Base-by-base conservation (phyloP, 1,284 basidiomycete species). In the Wallemia mellicola region DNA sequence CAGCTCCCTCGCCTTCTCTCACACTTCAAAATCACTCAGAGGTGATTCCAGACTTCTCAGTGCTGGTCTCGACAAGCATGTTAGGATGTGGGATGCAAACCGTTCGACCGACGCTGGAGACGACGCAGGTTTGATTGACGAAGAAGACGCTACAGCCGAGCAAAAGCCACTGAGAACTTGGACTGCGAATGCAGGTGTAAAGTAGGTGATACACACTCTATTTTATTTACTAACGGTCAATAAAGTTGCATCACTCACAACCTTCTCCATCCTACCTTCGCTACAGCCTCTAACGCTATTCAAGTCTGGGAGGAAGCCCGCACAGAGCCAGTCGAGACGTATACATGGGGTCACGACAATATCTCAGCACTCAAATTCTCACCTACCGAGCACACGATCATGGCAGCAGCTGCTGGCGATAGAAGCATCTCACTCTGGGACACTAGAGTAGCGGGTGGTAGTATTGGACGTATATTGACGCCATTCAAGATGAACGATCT, bases 281-380 rank as follows among this genome's bases (percentile, higher is more conserved):
- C 89, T 0, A 94, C 92, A 0, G 89, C 88, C 1, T 92, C 88
- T 1, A 87, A 83, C 65, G 76, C 79, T 26, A 89, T 99, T 14
- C 92, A 98, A 69, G 76, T 96, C 64, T 99, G 94, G 94, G 94
- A 99, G 66, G 85, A 96, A 70, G 89, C 83, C 57, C 86, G 86
- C 80, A 85, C 63, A 3, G 38, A 48, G 22, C 38, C 38, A 15
- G 22, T 48, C 5, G 38, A 48, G 38, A 48, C 38, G 9, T 48
- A 48, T 48, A 11, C 14, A 48, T 48, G 38, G 38, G 38, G 38
- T 15, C 38, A 48, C n/a, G 74, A 91, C 82, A 1, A 67, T 58
- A 80, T 95, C 61, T 82, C 82, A 22, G 77, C 80, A 28, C 81
- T 98, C 57, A 79, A 81, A 57, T 99, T 96, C 75, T 96, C 96